Evolutionary conservation across 2,329 filamentous ascomycete species (phyloP), one percentile per base, ranked within the genome.

Genomic region (Claviceps sp.): DNA sequence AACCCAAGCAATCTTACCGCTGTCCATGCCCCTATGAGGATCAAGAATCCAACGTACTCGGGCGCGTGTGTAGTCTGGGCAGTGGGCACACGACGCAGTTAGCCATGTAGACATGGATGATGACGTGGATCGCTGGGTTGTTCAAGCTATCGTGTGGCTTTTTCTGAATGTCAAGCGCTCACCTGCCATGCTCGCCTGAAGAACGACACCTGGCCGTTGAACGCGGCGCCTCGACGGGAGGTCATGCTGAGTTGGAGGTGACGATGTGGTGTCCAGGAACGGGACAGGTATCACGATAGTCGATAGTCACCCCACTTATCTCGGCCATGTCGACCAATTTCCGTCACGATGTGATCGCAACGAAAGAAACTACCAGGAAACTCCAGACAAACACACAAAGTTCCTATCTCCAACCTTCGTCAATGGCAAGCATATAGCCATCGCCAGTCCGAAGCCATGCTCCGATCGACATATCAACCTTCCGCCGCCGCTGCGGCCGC

Each of bases 381-480:
- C 20, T 24, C 5, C 45, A 47, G n/a, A 11, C 26, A 18, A 20
- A 37, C 20, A 18, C 30, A 47, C 37, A 5, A 16, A 37, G 2
- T 8, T 18, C 14, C 13, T 14, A 45, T 50, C 30, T 26, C 14
- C 48, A 22, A 14, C 13, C 11, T 5, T n/a, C 14, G 6, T 13
- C 5, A 41, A 47, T 42, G 43, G n/a, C 22, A 26, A 47, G 1
- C 8, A 9, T 18, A 14, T 34, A 11, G 13, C 51, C 22, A 40
- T 18, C 30, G 22, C 37, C 18, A n/a, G 47, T 50, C 30, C 18
- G 13, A n/a, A 48, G 48, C 38, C 48, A 88, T 88, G 85, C 72
- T 91, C 48, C 88, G 82, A 63, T 87, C 85, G 20, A 90, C 86
- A n/a, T 82, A 90, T 67, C 81, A 78, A 55, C 75, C 81, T 22